Evolutionary conservation across 2,329 filamentous ascomycete species (phyloP), one percentile per base, ranked within the genome.

Genomic region (Orbilia oligospora): DNA sequence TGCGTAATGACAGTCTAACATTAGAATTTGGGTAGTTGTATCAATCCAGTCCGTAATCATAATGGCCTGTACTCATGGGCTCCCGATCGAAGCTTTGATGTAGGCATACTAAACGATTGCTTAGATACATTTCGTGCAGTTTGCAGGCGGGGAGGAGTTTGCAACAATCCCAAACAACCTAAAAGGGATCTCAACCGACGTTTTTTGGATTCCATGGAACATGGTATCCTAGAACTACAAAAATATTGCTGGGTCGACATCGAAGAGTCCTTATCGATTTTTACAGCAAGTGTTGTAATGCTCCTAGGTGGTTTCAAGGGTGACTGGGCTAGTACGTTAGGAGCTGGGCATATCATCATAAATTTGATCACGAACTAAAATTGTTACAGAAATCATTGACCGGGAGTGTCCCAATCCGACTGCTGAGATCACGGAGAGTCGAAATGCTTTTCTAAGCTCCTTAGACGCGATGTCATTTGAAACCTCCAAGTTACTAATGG

Each of bases 381-480:
- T 1, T 16, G 1, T 18, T n/a, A 16, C 6, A 46, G 41, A n/a
- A 14, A 46, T 46, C 14, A 46, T 46, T 3, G 41, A 46, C 16
- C 41, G 41, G 1, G 41, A 46, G 14, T 46, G 41, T 6, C 41
- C 41, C 14, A 46, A 46, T n/a, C 41, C 41, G 1, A n/a, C 41
- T 1, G 8, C 41, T 2, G 41, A 46, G 14, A 46, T 46, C 41
- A 46, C 5, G 6, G 41, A 46, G n/a, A 46, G 41, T 18, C 9
- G 41, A 46, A 46, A 46, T 5, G 41, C 41, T 16, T 46, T 46
- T 12, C 16, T 46, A 12, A 6, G 41, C 8, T 46, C 14, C n/a
- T 46, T 46, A 46, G 16, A 46, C 41, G 41, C 41, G 5, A 46
- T 46, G 41, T 46, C 41, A n/a, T n/a, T 46, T n/a, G 41, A 46